Percentiles rank a stretch among this genome's conserved stretches.
Evolutionary conservation across 805 yeast species (phyloP).

Genomic region (Ogataea pignaliae): DNA sequence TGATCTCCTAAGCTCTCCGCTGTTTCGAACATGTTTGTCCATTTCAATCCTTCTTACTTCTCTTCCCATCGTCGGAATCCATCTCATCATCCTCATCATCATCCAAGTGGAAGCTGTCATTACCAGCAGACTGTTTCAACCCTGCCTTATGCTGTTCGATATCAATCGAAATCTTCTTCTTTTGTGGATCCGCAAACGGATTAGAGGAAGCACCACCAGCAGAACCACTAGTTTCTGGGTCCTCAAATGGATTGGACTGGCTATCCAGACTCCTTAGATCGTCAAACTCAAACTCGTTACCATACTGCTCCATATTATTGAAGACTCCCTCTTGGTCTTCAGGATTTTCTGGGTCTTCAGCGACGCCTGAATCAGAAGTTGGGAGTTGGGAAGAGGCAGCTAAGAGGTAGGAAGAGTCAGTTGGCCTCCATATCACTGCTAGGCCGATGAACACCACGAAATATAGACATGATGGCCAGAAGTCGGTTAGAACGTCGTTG

Average conservation of each 20-base stretch:
- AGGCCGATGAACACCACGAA: constrained; percentile 77
- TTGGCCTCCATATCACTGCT: constrained; percentile 96
- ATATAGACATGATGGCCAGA: constrained; percentile 92
- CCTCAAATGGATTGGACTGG: constrained; percentile 28
- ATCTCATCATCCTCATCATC: constrained; percentile 26
- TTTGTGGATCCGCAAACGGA: constrained; percentile 29
- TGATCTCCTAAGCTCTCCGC: no score
- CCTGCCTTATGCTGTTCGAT: constrained; percentile 28
- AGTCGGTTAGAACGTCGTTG: constrained; percentile 81
- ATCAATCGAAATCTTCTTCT: constrained; percentile 21
- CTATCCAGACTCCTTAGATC: constrained; percentile 51
- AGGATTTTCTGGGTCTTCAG: constrained; percentile 39
- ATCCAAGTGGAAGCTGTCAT: constrained; percentile 25
- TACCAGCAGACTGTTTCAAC: constrained; percentile 10
- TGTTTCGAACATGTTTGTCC: no score
- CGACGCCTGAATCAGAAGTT: constrained; percentile 23
- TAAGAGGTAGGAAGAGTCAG: constrained; percentile 88
- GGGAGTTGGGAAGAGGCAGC: constrained; percentile 94
- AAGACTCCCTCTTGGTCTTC: constrained; percentile 37
- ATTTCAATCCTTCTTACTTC: not conserved
- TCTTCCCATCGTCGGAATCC: constrained; percentile 15
- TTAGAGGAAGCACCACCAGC: constrained; percentile 13
- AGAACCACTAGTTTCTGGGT: constrained; percentile 7
- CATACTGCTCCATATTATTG: constrained; percentile 31
- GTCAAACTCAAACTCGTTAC: constrained; percentile 58